Base-by-base conservation (phyloP, 169 alveolate species). In the Plasmodium billcollinsi region DNA sequence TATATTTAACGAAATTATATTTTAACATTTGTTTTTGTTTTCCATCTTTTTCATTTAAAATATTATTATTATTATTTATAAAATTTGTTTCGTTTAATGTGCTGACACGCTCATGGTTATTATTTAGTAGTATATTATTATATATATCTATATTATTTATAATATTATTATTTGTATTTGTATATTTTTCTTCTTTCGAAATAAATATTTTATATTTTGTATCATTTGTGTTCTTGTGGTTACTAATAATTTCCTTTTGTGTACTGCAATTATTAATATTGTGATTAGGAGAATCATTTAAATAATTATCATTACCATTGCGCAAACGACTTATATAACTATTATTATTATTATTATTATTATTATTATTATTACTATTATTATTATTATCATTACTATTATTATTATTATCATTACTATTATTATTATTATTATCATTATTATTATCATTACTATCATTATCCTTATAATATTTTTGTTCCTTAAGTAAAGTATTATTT, bases 1-100 rank as follows among this genome's bases (percentile, higher is more conserved):
- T 80, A 69, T 80, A 80, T 18, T 58, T 69, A 14, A 15, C 39
- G 7, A 63, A 67, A 47, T 58, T 69, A 18, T 69, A 33, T 54
- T 69, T 39, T 6, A 18, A 3, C 11, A 39, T 33, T n/a, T 11
- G 18, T 33, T 58, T 58, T 65, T 45, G 26, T 45, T 58, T 21
- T 18, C 12, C 5, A 29, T 63, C 69, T 39, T 66, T 24, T 26
- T 76, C 76, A 2, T n/a, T 14, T 50, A 61, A 2, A 15, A 20
- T 39, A 15, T n/a, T 11, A 39, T 62, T 61, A 39, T 21, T 73
- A 15, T 61, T 56, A 61, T 56, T 73, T 20, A 62, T 24, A 24
- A 24, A 15, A 18, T 73, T 33, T 58, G 39, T 47, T 18, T 50
- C 45, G 18, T 73, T 26, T 21, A 56, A 56, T 18, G 54, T 61